Evolutionary conservation across 371 early-diverging fungal species (phyloP), one percentile per base, ranked within the genome.

Genomic region (Mucor sp.): DNA sequence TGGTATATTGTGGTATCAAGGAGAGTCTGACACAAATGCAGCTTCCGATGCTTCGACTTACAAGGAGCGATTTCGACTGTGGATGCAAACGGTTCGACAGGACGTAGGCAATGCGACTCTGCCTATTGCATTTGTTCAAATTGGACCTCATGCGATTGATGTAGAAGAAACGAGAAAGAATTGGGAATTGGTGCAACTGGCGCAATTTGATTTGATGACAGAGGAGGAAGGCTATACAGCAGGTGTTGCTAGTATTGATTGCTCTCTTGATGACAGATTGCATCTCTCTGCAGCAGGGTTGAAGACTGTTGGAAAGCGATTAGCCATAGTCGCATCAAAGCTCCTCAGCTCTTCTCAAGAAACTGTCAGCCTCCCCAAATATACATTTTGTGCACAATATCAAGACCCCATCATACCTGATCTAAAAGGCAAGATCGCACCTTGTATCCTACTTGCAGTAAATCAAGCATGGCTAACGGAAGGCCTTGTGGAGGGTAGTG

Each of bases 1-100:
- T 17, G 84, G 84, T 17, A 50, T 84, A 0, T 60, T 83, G 3
- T 83, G 83, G 83, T 80, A 74, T 9, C 83, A 83, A 58, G 83
- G 83, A 1, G 83, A 83, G 65, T 74, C 83, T 6, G 80, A 83
- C 50, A 70, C 80, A 8, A 43, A 35, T 4, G 23, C 19, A 0
- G 11, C 17, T 0, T 28, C 37, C 8, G 50, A 30, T 25, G 62
- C 71, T 17, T 21, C 25, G 0, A 47, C 55, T 1, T 80, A 75
- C 41, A 28, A 44, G 2, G 58, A 55, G 0, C 53, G 65, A n/a
- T 76, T 76, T 43, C 35, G 21, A 9, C 12, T 59, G 7, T 74
- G 74, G 67, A 28, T 77, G 6, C 21, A 63, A 3, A 19, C 6
- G 0, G 37, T 74, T 15, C 72, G 72, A 14, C 0, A 9, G 2